Evolutionary conservation across 768 basidiomycete species (phyloP).

Genomic region (Trichaptum fuscoviolaceum): DNA sequence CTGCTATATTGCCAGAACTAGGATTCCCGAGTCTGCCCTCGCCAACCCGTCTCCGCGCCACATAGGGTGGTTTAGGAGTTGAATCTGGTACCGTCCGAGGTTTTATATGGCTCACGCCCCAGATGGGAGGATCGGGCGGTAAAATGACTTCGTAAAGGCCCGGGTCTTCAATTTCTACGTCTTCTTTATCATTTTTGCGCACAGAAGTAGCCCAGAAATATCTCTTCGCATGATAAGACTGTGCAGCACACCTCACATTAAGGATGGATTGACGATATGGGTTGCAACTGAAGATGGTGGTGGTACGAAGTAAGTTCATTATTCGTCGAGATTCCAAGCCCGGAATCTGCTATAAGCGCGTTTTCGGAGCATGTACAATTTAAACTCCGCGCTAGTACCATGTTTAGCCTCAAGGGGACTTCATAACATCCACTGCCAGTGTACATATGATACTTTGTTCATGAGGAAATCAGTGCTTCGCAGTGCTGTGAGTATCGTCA

Average conservation of each 20-base stretch:
- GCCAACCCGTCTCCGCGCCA: slow-evolving; percentile 8
- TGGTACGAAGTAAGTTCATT: not conserved
- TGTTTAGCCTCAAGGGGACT: not conserved
- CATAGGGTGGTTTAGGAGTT: slow-evolving; percentile 58
- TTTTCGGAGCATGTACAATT: not conserved
- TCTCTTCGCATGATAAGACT: not conserved
- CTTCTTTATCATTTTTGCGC: not conserved
- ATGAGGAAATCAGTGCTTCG: too few relatives aligned
- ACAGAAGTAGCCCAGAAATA: not conserved
- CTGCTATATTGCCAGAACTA: too few relatives aligned
- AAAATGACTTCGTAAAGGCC: slow-evolving; percentile 58
- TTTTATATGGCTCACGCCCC: slow-evolving; percentile 57
- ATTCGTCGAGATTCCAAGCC: not conserved
- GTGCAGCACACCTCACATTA: not conserved
- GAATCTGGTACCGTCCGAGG: slow-evolving; percentile 50
- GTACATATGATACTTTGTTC: too few relatives aligned
- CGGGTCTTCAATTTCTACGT: slow-evolving; percentile 24
- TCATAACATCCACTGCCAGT: too few relatives aligned
- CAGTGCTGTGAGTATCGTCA: too few relatives aligned
- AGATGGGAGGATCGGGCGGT: slow-evolving; percentile 58
- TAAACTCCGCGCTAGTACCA: not conserved
- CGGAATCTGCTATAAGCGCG: not conserved
- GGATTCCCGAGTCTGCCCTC: not conserved
- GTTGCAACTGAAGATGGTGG: not conserved
- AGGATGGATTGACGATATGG: not conserved